Evolutionary conservation across 2,329 filamentous ascomycete species (phyloP).

Genomic region (Plenodomus biglobosus): DNA sequence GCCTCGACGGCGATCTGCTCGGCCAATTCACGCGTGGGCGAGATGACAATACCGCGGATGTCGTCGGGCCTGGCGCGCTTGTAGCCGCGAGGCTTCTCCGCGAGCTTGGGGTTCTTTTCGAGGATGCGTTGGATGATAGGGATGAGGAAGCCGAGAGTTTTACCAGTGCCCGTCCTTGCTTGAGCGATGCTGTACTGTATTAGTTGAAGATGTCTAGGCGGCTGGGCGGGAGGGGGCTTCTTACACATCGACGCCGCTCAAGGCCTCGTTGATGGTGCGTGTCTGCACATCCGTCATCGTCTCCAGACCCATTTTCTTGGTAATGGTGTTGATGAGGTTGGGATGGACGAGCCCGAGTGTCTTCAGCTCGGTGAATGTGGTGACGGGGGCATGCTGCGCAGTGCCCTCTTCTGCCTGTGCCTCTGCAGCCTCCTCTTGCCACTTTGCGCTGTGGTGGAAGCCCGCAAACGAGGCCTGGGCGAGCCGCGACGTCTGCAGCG

Average conservation of each 20-base stretch:
- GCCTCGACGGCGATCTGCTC: constrained; percentile 73
- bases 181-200: constrained; percentile 65
- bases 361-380: constrained; percentile 50
- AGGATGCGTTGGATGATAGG: constrained; percentile 82
- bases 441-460: constrained; percentile 46
- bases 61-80: constrained; percentile 52
- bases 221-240: constrained; percentile 35
- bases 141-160: constrained; percentile 90
- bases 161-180: constrained; percentile 95
- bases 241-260: constrained; percentile 82
- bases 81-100: constrained; percentile 45
- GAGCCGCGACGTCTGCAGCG: constrained; percentile 20
- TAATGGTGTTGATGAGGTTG: constrained; percentile 69
- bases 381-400: constrained; percentile 37
- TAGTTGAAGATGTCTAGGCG: constrained; percentile 6
- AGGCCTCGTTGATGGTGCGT: constrained; percentile 75
- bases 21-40: constrained; percentile 64
- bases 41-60: constrained; percentile 63
- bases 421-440: constrained; percentile 40
- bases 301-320: constrained; percentile 70
- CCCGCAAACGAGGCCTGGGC: constrained; percentile 26
- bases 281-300: constrained; percentile 92
- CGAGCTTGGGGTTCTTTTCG: constrained; percentile 62
- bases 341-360: constrained; percentile 59
- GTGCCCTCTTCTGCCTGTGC: constrained; percentile 16